Conservation (phyloP, 441 rosid genomes). For the Pelargonium myrrhifolium region DNA sequence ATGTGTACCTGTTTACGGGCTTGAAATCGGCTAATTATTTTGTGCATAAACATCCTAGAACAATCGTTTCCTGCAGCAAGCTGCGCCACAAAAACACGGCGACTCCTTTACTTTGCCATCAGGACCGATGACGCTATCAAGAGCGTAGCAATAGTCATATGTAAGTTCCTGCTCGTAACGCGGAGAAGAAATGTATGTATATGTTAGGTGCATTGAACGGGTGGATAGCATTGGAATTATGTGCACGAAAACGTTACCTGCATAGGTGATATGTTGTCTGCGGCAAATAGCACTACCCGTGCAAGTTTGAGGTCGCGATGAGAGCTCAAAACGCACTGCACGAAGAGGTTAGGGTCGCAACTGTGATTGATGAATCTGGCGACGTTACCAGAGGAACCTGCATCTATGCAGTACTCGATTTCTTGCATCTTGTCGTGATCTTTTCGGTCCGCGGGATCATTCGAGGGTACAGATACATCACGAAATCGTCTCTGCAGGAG, state of each 20-base stretch:
- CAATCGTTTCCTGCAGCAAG: too few relatives aligned
- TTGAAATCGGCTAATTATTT: too few relatives aligned
- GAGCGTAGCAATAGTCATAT: neutral
- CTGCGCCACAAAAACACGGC: too few relatives aligned
- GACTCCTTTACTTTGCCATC: too few relatives aligned
- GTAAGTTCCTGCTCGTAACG: constrained; percentile 21
- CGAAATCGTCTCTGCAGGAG: neutral
- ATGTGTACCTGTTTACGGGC: too few relatives aligned
- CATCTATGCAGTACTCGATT: constrained; percentile 27
- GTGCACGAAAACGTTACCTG: constrained; percentile 15
- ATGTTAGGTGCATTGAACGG: neutral
- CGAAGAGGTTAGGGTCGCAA: constrained; percentile 25
- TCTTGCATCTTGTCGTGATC: constrained; percentile 5
- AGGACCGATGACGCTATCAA: too few relatives aligned
- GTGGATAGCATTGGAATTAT: too few relatives aligned
- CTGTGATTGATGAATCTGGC: constrained; percentile 28
- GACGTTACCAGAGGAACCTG: constrained; percentile 22
- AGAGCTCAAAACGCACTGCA: constrained; percentile 24
- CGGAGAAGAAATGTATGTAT: neutral
- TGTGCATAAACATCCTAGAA: too few relatives aligned
- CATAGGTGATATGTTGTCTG: constrained; percentile 24
- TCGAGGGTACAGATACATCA: constrained; percentile 4
- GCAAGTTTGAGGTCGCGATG: constrained; percentile 27
- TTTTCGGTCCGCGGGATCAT: neutral
- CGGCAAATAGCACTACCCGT: constrained; percentile 23